These are phyloP conservation scores for Pyrenopolyporus hunteri DNA, from an alignment of 495 filamentous ascomycete species.

Conservation along the genomic window DNA sequence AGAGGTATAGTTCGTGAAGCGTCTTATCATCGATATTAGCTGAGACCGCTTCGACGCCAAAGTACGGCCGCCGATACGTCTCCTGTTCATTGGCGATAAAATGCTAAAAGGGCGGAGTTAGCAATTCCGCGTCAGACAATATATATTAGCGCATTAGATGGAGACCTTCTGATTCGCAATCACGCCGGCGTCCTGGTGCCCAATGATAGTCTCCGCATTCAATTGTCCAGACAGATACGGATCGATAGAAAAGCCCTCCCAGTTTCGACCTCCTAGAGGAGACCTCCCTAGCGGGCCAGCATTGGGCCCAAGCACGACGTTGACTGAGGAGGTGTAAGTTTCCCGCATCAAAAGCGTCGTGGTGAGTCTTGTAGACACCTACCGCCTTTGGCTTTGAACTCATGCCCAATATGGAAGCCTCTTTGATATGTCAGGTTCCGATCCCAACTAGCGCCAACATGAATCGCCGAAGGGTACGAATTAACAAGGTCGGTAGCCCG, in stretches of 20 bases:
- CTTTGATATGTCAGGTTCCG: slow-evolving; percentile 56
- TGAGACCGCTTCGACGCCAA: slow-evolving; percentile 58
- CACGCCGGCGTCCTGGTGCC: slow-evolving; percentile 60
- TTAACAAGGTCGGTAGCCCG: slow-evolving; percentile 66
- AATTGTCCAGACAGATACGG: slow-evolving; percentile 57
- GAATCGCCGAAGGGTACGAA: slow-evolving; percentile 61
- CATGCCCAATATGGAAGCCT: slow-evolving; percentile 59
- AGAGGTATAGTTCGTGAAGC: slow-evolving; percentile 74
- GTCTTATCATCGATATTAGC: slow-evolving; percentile 71
- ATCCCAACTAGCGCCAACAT: slow-evolving; percentile 64
- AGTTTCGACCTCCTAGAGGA: slow-evolving; percentile 60
- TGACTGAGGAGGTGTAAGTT: slow-evolving; percentile 67
- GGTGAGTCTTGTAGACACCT: not conserved
- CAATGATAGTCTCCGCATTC: slow-evolving; percentile 52
- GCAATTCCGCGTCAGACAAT: not conserved
- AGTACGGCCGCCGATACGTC: slow-evolving; percentile 59
- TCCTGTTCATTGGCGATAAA: slow-evolving; percentile 73
- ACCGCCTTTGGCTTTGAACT: slow-evolving; percentile 65
- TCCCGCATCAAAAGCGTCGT: not conserved
- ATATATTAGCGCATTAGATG: not conserved
- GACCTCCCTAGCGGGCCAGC: slow-evolving; percentile 62
- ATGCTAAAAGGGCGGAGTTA: slow-evolving; percentile 47
- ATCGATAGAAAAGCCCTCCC: slow-evolving; percentile 60
- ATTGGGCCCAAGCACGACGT: slow-evolving; percentile 73
- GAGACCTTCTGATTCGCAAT: slow-evolving; percentile 59